phyloP scores from a whole-genome alignment of 2,329 filamentous ascomycete genomes.

The Emericellopsis cladophorae region DNA sequence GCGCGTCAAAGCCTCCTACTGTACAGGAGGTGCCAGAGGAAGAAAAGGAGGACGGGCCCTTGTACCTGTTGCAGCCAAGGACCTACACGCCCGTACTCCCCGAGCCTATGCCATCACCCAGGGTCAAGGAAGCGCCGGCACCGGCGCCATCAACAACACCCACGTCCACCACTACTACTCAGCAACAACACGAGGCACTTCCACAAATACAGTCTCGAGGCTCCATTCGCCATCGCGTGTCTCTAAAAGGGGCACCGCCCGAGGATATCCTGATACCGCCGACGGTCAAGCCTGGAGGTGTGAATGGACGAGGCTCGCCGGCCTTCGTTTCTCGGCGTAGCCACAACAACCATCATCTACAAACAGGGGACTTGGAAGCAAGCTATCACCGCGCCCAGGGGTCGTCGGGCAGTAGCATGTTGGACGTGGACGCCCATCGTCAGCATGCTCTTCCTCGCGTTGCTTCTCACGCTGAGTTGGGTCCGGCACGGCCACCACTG shows the following conservation, averaged over 20 bases:
- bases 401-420: conserved; percentile 6
- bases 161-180: conserved; percentile 11
- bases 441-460: conserved; percentile 2
- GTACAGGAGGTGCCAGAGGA: conserved; percentile 1
- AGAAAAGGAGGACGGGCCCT: conserved; percentile 18
- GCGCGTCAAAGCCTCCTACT: neutral
- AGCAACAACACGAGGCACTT: too few species aligned
- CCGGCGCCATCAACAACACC: neutral
- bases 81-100: conserved; percentile 43
- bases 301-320: neutral
- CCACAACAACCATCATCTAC: neutral
- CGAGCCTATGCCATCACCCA: conserved; percentile 30
- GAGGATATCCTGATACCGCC: neutral
- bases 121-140: conserved; percentile 13
- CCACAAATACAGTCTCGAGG: conserved; percentile 15
- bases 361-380: neutral
- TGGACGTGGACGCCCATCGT: neutral
- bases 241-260: conserved; percentile 37
- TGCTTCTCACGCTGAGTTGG: conserved; percentile 22
- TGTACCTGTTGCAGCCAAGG: conserved; percentile 43
- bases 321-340: neutral
- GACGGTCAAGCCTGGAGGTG: too few species aligned
- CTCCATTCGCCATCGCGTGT: conserved; percentile 41
- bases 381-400: neutral
- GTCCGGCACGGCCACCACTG: conserved; percentile 12